Percentiles rank a stretch among this genome's conserved stretches.
Conservation (phyloP, 202 grass and related monocot genomes). For the Carex arenaria region DNA sequence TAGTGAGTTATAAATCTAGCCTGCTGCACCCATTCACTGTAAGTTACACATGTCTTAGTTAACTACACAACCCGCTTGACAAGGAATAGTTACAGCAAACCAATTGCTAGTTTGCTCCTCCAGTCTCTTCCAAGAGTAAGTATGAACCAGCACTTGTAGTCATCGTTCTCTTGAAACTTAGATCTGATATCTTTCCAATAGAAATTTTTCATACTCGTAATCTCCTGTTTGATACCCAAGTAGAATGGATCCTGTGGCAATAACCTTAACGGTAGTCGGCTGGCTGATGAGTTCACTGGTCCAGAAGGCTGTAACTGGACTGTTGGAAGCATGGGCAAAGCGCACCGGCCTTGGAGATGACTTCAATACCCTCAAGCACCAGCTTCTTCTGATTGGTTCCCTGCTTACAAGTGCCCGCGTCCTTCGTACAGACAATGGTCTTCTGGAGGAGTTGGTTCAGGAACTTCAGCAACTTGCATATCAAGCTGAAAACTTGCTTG, state of each 20-base stretch:
- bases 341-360: not conserved
- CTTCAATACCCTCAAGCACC: not conserved
- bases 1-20: too few relatives aligned
- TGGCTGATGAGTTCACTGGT: not conserved
- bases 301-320: not conserved
- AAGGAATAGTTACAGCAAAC: too few relatives aligned
- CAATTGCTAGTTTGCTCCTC: too few relatives aligned
- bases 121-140: too few relatives aligned
- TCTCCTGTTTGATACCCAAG: too few relatives aligned
- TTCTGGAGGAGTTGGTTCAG: not conserved
- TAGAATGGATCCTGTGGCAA: not conserved
- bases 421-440: not conserved
- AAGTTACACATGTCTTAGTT: not conserved
- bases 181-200: too few relatives aligned
- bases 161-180: too few relatives aligned
- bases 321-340: not conserved
- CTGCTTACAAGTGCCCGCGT: too few relatives aligned
- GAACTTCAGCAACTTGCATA: not conserved
- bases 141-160: too few relatives aligned
- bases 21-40: too few relatives aligned
- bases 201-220: too few relatives aligned
- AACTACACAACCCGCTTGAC: too few relatives aligned
- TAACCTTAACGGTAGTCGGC: not conserved
- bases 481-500: not conserved
- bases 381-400: not conserved